phyloP scores from a whole-genome alignment of 805 yeast genomes.

The Torulaspora gathmanii region DNA sequence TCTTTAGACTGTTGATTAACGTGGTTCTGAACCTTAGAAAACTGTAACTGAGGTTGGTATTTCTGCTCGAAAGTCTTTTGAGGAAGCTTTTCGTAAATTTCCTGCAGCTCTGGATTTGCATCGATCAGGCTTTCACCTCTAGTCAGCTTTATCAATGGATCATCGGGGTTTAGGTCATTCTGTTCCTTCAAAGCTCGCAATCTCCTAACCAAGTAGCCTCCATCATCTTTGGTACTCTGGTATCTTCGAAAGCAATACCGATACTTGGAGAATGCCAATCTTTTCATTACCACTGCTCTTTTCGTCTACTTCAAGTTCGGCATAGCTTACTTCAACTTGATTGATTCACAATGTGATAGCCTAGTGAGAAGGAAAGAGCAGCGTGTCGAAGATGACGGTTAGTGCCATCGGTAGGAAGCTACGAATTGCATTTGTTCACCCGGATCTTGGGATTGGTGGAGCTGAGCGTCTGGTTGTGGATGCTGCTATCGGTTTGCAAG shows the following conservation, averaged over 20 bases:
- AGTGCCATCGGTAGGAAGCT: constrained; percentile 18
- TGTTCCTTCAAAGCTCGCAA: constrained; percentile 27
- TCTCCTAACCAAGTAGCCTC: constrained; percentile 26
- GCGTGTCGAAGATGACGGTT: background rate
- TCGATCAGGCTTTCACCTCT: constrained; percentile 21
- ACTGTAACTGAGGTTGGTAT: constrained; percentile 41
- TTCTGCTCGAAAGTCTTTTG: constrained; percentile 37
- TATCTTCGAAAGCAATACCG: constrained; percentile 3
- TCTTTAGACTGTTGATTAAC: constrained; percentile 45
- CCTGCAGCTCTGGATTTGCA: constrained; percentile 21
- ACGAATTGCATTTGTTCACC: constrained; percentile 84
- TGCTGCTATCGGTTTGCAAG: constrained; percentile 83
- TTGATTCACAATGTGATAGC: background rate
- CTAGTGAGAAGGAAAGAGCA: background rate
- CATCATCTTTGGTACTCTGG: constrained; percentile 13
- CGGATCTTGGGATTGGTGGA: constrained; percentile 96
- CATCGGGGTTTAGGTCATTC: constrained; percentile 22
- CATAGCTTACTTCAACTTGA: background rate
- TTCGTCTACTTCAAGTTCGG: background rate
- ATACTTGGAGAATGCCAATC: background rate
- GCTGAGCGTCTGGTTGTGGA: constrained; percentile 97
- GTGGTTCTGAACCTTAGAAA: constrained; percentile 41
- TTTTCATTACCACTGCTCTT: background rate
- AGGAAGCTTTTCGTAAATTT: constrained; percentile 31
- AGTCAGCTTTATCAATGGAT: constrained; percentile 22